Evolutionary conservation across 1,284 basidiomycete species (phyloP).

Genomic region (Cryptococcus sp.): DNA sequence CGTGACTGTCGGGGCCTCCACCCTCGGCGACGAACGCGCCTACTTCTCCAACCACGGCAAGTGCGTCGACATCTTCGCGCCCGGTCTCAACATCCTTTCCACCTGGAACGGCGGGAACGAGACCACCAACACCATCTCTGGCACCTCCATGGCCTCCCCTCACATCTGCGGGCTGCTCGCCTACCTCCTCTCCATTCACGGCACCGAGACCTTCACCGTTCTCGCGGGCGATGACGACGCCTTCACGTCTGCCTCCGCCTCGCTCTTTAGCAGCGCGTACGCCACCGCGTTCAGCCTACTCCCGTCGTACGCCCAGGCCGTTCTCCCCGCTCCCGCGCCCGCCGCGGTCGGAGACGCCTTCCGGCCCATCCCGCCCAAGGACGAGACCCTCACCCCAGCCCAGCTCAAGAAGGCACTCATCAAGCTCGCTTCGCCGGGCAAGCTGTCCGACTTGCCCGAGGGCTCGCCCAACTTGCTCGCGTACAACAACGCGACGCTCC

Average conservation of each 20-base stretch:
- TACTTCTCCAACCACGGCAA: conserved; percentile 80
- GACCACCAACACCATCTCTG: conserved; percentile 63
- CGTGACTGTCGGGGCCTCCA: conserved; percentile 82
- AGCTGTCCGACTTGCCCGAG: conserved; percentile 56
- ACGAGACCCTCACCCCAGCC: conserved; percentile 56
- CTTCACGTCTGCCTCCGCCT: neutral
- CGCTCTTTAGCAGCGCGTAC: conserved; percentile 47
- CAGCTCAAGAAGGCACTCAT: conserved; percentile 73
- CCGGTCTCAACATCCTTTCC: conserved; percentile 75
- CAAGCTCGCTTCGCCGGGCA: conserved; percentile 58
- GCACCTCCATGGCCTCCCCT: conserved; percentile 61
- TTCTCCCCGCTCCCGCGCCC: conserved; percentile 38
- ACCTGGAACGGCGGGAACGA: conserved; percentile 63
- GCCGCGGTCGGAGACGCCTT: conserved; percentile 17
- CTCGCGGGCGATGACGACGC: conserved; percentile 48
- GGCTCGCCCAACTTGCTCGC: conserved; percentile 69
- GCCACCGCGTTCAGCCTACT: conserved; percentile 50
- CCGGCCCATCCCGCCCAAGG: conserved; percentile 31
- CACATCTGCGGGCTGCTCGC: conserved; percentile 67
- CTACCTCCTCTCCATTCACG: conserved; percentile 78
- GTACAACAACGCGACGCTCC: conserved; percentile 73
- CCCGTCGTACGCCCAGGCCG: conserved; percentile 36
- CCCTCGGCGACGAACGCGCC: conserved; percentile 74
- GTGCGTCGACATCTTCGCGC: conserved; percentile 80
- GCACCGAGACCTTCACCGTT: conserved; percentile 57